phyloP scores from a whole-genome alignment of 2,329 filamentous ascomycete species.

The Xylaria sp. region DNA sequence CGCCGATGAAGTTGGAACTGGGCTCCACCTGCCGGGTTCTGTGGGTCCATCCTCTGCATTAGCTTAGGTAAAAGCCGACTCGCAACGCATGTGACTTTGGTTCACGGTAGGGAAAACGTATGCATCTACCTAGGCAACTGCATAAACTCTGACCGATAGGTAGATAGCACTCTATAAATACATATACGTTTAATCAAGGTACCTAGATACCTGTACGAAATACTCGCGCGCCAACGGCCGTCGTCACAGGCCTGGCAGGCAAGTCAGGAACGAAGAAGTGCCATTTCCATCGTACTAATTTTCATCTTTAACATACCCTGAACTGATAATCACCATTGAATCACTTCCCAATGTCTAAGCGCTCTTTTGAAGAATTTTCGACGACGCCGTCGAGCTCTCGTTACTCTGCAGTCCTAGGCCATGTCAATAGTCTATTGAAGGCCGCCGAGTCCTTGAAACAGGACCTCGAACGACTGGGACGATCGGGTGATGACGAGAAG shows the following conservation, averaged over 20 bases:
- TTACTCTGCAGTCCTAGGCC: slow-evolving; percentile 25
- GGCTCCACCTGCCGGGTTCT: background rate
- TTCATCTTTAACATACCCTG: too few relatives aligned
- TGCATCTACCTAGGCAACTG: too few relatives aligned
- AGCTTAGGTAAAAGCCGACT: too few relatives aligned
- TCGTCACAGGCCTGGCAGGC: too few relatives aligned
- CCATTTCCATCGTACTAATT: background rate
- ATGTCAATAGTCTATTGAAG: slow-evolving; percentile 37
- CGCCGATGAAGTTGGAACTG: slow-evolving; percentile 6
- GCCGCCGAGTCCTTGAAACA: slow-evolving; percentile 36
- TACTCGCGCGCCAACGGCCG: too few relatives aligned
- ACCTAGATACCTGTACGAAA: too few relatives aligned
- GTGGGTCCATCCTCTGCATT: slow-evolving; percentile 4
- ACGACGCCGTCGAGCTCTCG: slow-evolving; percentile 12
- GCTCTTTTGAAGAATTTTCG: slow-evolving; percentile 28
- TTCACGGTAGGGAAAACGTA: too few relatives aligned
- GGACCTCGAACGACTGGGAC: slow-evolving; percentile 26
- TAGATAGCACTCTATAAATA: too few relatives aligned
- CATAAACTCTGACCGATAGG: too few relatives aligned
- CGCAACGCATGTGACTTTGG: too few relatives aligned
- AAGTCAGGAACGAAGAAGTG: background rate
- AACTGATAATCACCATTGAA: background rate
- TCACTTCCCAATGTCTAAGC: slow-evolving; percentile 36
- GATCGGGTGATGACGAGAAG: slow-evolving; percentile 13
- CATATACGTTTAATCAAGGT: too few relatives aligned